Evolutionary conservation across 345 rosid species (phyloP).

Genomic region (Anastatica hierochuntica): DNA sequence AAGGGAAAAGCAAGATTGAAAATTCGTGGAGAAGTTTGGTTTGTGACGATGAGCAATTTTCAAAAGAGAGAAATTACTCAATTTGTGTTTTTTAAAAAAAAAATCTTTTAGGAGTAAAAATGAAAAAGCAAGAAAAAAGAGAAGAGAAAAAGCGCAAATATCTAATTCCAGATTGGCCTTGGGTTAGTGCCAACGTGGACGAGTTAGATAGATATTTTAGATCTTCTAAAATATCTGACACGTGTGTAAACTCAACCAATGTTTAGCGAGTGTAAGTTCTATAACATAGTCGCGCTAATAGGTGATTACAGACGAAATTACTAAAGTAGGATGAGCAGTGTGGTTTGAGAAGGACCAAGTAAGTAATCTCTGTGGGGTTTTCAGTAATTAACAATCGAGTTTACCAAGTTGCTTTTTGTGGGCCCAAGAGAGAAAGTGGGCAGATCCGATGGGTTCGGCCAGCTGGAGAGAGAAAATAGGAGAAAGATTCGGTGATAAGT

Average conservation of each 20-base stretch:
- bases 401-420: conserved; percentile 16
- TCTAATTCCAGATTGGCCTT: conserved; percentile 51
- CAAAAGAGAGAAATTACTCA: too few species aligned
- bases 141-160: conserved; percentile 39
- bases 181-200: conserved; percentile 62
- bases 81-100: not conserved
- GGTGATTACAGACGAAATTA: not conserved
- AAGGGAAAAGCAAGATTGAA: not conserved
- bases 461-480: conserved; percentile 23
- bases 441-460: conserved; percentile 4
- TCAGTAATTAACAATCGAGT: not conserved
- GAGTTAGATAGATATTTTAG: conserved; percentile 59
- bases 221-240: conserved; percentile 27
- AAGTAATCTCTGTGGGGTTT: not conserved
- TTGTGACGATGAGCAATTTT: conserved; percentile 26
- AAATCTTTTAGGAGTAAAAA: not conserved
- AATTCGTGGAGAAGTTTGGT: conserved; percentile 25
- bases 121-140: conserved; percentile 8
- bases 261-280: too few species aligned
- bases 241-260: not conserved
- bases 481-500: conserved; percentile 26
- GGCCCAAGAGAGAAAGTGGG: conserved; percentile 10
- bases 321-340: not conserved
- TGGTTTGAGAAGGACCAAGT: conserved; percentile 6
- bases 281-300: not conserved